Evolutionary conservation across 768 basidiomycete species (phyloP), one percentile per base, ranked within the genome.

Genomic region (Dictyophora rubrovolvata): DNA sequence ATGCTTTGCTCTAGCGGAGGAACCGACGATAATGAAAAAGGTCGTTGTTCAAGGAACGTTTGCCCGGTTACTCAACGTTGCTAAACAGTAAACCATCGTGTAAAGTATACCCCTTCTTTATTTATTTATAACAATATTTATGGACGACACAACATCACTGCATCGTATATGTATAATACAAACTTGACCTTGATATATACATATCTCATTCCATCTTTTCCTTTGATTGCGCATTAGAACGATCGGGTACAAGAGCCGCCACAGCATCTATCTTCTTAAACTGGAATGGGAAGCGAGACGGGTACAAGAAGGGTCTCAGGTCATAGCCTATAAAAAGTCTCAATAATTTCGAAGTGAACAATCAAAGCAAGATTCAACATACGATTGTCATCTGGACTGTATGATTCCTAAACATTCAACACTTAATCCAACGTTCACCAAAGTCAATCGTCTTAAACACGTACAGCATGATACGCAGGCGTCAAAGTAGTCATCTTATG

Each of bases 401-500:
- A 97, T 2, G 89, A 89, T 71, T 96, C 93, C 92, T 96, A 65
- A 49, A 28, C 53, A 36, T 5, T 49, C 52, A 28, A 2, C 36
- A 33, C 20, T 33, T 36, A 21, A 46, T 14, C 54, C 56, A 33
- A 58, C 14, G 22, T 51, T 33, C 34, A 59, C 10, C 23, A 18
- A n/a, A 23, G 20, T n/a, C 17, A 21, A n/a, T 17, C 33, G 6
- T 46, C 35, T 23, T 60, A 33, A 52, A 54, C 7, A 77, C 89
- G 67, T 63, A 87, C 95, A 52, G 93, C 93, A 69, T 96, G 93
- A 66, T 96, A 96, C 1, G 91, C 80, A 1, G 93, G 93, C 1
- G 93, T 96, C 62, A 96, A 68, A 0, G 92, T 95, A 22, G 93
- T 95, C 93, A 99, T 98, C 81, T 99, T 99, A 75, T 98, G 96